These are phyloP conservation scores for Fomitopsis schrenkii DNA, from an alignment of 1,284 basidiomycete genomes.

Conservation along the genomic window DNA sequence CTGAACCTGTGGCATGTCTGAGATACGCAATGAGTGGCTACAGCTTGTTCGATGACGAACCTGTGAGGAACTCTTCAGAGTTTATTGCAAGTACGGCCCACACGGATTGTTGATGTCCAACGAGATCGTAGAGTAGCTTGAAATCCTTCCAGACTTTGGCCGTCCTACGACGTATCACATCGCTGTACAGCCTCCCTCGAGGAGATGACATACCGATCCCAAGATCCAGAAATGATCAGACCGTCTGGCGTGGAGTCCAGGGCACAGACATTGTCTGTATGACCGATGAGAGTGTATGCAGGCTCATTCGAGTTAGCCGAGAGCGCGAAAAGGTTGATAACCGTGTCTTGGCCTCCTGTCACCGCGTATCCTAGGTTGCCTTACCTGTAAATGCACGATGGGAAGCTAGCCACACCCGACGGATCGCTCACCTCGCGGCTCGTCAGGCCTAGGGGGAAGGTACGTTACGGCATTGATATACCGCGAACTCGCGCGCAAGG, in stretches of 20 bases:
- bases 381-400: slow-evolving; percentile 10
- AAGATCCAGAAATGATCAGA: slow-evolving; percentile 89
- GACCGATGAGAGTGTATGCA: slow-evolving; percentile 80
- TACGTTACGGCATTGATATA: slow-evolving; percentile 84
- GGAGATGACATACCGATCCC: slow-evolving; percentile 76
- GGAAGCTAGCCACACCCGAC: background rate
- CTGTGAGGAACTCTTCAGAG: slow-evolving; percentile 80
- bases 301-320: slow-evolving; percentile 61
- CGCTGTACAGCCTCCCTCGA: slow-evolving; percentile 3
- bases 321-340: slow-evolving; percentile 78
- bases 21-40: background rate
- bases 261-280: slow-evolving; percentile 89
- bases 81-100: slow-evolving; percentile 91
- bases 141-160: slow-evolving; percentile 93
- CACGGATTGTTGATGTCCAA: slow-evolving; percentile 88
- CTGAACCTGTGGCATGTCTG: slow-evolving; percentile 60
- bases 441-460: slow-evolving; percentile 61
- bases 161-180: slow-evolving; percentile 50
- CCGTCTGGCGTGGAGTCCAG: slow-evolving; percentile 70
- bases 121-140: slow-evolving; percentile 70
- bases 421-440: slow-evolving; percentile 55
- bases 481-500: slow-evolving; percentile 66
- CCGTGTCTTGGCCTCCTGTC: slow-evolving; percentile 81
- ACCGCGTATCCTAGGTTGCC: slow-evolving; percentile 68
- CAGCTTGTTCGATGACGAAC: slow-evolving; percentile 36